These are phyloP conservation scores for Diphasiastrum complanatum DNA, from an alignment of 83 land plant species.

Conservation along the genomic window DNA sequence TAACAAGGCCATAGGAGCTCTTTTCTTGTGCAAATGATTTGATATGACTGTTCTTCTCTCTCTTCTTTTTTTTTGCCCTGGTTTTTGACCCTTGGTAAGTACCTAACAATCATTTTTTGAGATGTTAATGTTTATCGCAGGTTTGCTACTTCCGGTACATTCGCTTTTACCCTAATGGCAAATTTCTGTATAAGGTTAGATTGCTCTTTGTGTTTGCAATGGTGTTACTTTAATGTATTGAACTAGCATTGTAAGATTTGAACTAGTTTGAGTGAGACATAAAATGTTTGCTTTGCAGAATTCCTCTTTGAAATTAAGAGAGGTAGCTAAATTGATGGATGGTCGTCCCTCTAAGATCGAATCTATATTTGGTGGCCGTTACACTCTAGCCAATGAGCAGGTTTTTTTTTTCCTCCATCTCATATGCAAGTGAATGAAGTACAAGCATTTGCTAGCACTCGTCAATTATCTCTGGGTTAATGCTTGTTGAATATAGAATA, in stretches of 20 bases:
- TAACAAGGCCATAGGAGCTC: too few species aligned
- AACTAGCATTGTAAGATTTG: too few species aligned
- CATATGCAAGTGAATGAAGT: too few species aligned
- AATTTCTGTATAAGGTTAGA: constrained; percentile 86
- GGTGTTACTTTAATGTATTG: too few species aligned
- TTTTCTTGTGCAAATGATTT: too few species aligned
- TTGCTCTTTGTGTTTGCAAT: neutral
- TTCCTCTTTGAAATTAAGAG: constrained; percentile 65
- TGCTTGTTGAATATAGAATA: neutral
- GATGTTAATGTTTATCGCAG: constrained; percentile 34
- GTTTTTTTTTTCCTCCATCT: constrained; percentile 22
- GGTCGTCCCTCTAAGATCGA: constrained; percentile 62
- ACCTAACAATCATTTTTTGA: neutral
- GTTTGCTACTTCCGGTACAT: constrained; percentile 91
- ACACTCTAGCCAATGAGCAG: constrained; percentile 60
- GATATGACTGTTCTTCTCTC: too few species aligned
- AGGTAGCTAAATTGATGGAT: constrained; percentile 72
- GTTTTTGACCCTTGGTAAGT: neutral
- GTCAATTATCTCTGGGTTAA: too few species aligned
- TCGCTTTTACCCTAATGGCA: constrained; percentile 74
- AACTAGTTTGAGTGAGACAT: too few species aligned
- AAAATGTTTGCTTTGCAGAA: constrained; percentile 35
- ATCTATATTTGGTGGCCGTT: constrained; percentile 63
- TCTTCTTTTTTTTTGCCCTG: neutral
- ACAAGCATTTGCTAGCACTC: too few species aligned